These are phyloP conservation scores for Colletotrichum horii DNA, from an alignment of 2,329 filamentous ascomycete genomes.

Conservation along the genomic window DNA sequence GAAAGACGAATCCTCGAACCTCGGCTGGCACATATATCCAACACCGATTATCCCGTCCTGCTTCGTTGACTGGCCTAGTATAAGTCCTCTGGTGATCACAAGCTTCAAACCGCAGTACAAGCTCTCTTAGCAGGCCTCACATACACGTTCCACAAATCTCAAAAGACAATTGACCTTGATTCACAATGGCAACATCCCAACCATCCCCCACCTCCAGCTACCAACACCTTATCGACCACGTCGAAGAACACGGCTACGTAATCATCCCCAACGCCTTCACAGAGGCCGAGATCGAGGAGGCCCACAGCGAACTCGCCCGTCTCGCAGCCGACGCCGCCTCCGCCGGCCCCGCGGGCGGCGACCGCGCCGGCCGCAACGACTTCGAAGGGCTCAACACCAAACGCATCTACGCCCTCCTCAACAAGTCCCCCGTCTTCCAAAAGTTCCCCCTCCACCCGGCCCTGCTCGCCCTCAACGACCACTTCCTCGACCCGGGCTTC, in stretches of 20 bases:
- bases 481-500: slow-evolving; percentile 42
- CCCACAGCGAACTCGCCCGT: slow-evolving; percentile 25
- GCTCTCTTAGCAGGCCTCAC: too few relatives aligned
- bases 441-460: slow-evolving; percentile 37
- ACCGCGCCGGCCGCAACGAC: slow-evolving; percentile 32
- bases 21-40: neutral
- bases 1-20: neutral
- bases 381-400: slow-evolving; percentile 43
- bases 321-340: slow-evolving; percentile 19
- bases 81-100: neutral
- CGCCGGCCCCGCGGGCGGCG: slow-evolving; percentile 29
- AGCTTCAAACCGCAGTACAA: too few relatives aligned
- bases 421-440: slow-evolving; percentile 42
- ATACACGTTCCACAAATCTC: too few relatives aligned
- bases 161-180: too few relatives aligned
- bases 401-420: slow-evolving; percentile 41
- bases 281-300: slow-evolving; percentile 31
- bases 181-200: too few relatives aligned
- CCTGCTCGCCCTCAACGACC: slow-evolving; percentile 42
- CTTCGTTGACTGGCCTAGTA: neutral
- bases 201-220: too few relatives aligned
- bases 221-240: slow-evolving; percentile 22
- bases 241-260: slow-evolving; percentile 35
- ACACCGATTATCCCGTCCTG: neutral
- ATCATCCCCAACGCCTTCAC: slow-evolving; percentile 36